These are phyloP conservation scores for Suillus fuscotomentosus DNA, from an alignment of 768 basidiomycete genomes.

Conservation along the genomic window DNA sequence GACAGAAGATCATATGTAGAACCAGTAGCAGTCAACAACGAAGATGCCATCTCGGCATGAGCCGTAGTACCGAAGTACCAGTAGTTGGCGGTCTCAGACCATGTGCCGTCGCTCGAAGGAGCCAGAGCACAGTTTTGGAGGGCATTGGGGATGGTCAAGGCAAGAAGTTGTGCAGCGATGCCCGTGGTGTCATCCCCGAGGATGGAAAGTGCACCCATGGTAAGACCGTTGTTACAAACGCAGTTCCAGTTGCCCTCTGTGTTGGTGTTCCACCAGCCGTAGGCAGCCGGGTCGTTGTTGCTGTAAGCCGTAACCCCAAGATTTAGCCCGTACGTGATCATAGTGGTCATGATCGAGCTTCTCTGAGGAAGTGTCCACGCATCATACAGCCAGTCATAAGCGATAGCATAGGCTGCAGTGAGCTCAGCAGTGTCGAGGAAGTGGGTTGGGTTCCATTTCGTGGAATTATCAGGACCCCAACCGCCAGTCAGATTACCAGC, in stretches of 20 bases:
- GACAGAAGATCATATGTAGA: constrained; percentile 72
- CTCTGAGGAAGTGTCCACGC: constrained; percentile 76
- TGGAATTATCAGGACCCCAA: constrained; percentile 63
- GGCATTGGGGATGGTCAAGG: constrained; percentile 71
- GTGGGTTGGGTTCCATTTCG: constrained; percentile 85
- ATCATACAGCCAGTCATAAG: constrained; percentile 96
- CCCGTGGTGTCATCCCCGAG: constrained; percentile 80
- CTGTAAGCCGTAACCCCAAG: constrained; percentile 60
- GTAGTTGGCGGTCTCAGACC: constrained; percentile 93
- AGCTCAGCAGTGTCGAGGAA: constrained; percentile 95
- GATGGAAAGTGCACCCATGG: constrained; percentile 88
- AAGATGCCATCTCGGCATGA: constrained; percentile 84
- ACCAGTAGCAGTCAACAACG: constrained; percentile 84
- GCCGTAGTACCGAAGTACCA: constrained; percentile 95
- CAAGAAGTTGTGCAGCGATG: constrained; percentile 62
- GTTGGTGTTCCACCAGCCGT: constrained; percentile 78
- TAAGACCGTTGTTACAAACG: constrained; percentile 90
- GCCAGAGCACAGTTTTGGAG: constrained; percentile 70
- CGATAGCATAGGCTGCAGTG: constrained; percentile 84
- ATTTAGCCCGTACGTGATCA: constrained; percentile 76
- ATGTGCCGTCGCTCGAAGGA: constrained; percentile 74
- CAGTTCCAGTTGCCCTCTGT: constrained; percentile 97
- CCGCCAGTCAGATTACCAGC: constrained; percentile 61
- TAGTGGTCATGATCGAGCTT: constrained; percentile 59
- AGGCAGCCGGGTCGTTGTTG: constrained; percentile 29